A percentile compares a stretch with the other conserved stretches of the same genome.
These are phyloP conservation scores for Coniochaeta sp. DNA, from an alignment of 2,329 filamentous ascomycete genomes.

Conservation along the genomic window DNA sequence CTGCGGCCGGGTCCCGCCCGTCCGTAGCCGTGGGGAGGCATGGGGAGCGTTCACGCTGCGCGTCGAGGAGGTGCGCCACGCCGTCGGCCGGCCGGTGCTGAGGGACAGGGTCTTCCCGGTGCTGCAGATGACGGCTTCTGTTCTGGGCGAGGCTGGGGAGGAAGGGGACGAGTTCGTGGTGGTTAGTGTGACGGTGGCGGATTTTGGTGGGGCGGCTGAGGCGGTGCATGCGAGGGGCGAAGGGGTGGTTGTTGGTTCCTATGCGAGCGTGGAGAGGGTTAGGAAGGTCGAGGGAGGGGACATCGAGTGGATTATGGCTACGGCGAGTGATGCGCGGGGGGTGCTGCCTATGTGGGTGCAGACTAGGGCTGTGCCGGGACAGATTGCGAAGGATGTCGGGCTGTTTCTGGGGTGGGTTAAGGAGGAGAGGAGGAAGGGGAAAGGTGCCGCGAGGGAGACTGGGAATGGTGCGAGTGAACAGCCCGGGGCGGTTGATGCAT, in stretches of 20 bases:
- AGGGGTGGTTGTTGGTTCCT: slow-evolving; percentile 47
- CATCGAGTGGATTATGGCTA: slow-evolving; percentile 74
- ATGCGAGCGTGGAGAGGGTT: slow-evolving; percentile 59
- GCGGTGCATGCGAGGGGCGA: slow-evolving; percentile 24
- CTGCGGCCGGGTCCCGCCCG: slow-evolving; percentile 29
- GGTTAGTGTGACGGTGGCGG: slow-evolving; percentile 46
- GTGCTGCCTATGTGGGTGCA: slow-evolving; percentile 59
- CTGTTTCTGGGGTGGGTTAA: slow-evolving; percentile 54
- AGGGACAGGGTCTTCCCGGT: slow-evolving; percentile 59
- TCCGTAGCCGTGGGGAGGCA: slow-evolving; percentile 13
- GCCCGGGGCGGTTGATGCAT: not conserved
- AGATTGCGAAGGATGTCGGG: slow-evolving; percentile 64
- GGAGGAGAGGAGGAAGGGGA: slow-evolving; percentile 24
- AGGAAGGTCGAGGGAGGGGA: slow-evolving; percentile 26
- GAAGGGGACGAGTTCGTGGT: slow-evolving; percentile 41
- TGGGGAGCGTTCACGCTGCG: slow-evolving; percentile 42
- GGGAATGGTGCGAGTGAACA: not conserved
- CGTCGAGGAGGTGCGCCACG: slow-evolving; percentile 60
- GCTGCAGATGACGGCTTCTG: slow-evolving; percentile 49
- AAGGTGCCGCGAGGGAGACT: not conserved
- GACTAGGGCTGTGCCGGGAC: slow-evolving; percentile 51
- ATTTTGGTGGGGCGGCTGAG: slow-evolving; percentile 19
- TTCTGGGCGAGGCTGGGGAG: slow-evolving; percentile 17
- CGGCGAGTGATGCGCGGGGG: slow-evolving; percentile 63
- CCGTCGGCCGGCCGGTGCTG: slow-evolving; percentile 48